Conservation (phyloP, 2,329 filamentous ascomycete genomes). For the Verticillium zaregamsianum region DNA sequence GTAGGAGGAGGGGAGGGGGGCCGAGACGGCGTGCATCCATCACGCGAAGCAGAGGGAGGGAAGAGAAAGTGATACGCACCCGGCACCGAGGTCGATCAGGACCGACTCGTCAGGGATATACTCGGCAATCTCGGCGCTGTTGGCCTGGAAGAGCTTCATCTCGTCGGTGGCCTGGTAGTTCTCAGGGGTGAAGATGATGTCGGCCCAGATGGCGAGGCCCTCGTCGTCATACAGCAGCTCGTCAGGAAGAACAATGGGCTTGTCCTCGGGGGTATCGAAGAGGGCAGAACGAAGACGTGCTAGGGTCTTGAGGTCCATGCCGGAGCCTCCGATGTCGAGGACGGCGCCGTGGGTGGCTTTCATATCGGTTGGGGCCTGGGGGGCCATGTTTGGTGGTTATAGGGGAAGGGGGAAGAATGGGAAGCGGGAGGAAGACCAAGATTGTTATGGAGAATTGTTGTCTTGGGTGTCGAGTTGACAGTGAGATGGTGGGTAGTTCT, state of each 20-base stretch:
- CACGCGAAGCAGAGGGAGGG: conserved; percentile 15
- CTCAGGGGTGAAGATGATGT: conserved; percentile 33
- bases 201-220: conserved; percentile 34
- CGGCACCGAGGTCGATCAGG: conserved; percentile 36
- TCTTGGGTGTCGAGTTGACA: no score
- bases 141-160: conserved; percentile 27
- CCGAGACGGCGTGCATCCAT: no score
- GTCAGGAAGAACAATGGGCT: conserved; percentile 29
- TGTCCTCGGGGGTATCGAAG: conserved; percentile 16
- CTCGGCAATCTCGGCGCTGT: conserved; percentile 30
- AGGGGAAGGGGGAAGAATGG: no score
- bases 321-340: conserved; percentile 33
- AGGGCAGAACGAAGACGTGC: conserved; percentile 22
- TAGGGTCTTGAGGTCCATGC: conserved; percentile 22
- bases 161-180: conserved; percentile 39
- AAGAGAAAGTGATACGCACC: conserved; percentile 24
- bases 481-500: no score
- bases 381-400: not conserved
- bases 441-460: no score
- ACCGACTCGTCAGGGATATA: conserved; percentile 23
- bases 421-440: no score
- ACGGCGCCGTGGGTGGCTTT: conserved; percentile 25
- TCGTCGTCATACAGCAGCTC: conserved; percentile 34
- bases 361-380: not conserved
- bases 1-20: no score